Base-by-base conservation (phyloP, 148 eudicot genomes). In the Arctostaphylos glauca region DNA sequence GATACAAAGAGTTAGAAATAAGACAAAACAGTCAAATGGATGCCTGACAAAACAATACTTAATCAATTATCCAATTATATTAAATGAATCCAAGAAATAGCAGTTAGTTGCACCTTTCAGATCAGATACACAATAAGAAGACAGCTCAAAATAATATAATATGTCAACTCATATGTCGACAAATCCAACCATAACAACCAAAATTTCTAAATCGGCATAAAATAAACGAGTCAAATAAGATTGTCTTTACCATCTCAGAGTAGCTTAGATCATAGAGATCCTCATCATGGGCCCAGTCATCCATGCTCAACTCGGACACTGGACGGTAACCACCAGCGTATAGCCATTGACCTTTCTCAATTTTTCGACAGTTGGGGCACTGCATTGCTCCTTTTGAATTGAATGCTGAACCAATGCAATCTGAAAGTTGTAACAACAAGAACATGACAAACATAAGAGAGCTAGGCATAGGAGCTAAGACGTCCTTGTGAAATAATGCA, bases 321-420 rank as follows among this genome's bases (percentile, higher is more conserved):
- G 94, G 88, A 76, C 97, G 97, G 83, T 89, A 85, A 84, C 92
- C 93, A 83, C 87, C 87, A 56, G 93, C 95, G 90, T 84, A 96
- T 48, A 93, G 95, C 99, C 99, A 96, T 81, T 92, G 99, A 62
- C 99, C 99, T 86, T 96, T 96, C 91, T 96, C 99, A 86, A 93
- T 86, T 86, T 96, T 92, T 79, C 99, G 93, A 86, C 99, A 96
- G 86, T 96, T 96, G 71, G 99, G 99, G 86, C 99, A 96, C 86
- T 93, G 97, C 99, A 96, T 96, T 59, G 89, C 92, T 86, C 99
- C 99, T 88, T 94, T 96, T 58, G 84, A 81, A 78, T 96, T 96
- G 84, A 96, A 96, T 38, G 99, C 99, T 56, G 99, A 96, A 83
- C 99, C 99, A 83, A 96, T 96, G 90, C 99, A 96, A 92, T 96